Base-by-base conservation (phyloP, 176 grass and related monocot species). In the Aegilops tauschii region DNA sequence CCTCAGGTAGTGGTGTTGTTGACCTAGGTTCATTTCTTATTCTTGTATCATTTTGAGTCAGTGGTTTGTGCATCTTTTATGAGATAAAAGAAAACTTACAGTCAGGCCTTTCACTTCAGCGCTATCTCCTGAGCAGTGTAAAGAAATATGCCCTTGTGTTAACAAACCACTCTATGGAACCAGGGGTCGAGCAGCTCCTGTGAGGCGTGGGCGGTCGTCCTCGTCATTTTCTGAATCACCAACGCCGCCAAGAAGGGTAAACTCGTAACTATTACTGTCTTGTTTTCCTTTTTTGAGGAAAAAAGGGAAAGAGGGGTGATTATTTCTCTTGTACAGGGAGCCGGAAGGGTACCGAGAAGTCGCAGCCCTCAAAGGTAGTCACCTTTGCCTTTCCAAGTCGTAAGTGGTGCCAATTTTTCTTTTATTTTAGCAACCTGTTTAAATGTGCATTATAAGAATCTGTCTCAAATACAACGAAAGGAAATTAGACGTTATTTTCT, bases 171-270 rank as follows among this genome's bases (percentile, higher is more conserved):
- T 54, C 50, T 82, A 37, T 94, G 40, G 65, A 82, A 78, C 21
- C 86, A 98, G 95, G 80, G 86, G 87, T 14, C 82, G 86, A 71
- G 87, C 74, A 9, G 91, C 93, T 83, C 90, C 90, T 35, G 81
- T 82, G 87, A 93, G 91, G 63, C 93, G 88, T 83, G 93, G 87
- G 63, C 88, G 81, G 13, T 93, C 95, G 56, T 86, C 84, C 23
- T 93, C 89, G 12, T 93, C 93, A 36, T 98, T 82, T 85, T 98
- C 95, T 84, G 83, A 25, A 62, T 93, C 95, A 69, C 93, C 91
- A 18, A 93, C 85, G 79, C 93, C 95, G 79, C 93, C 84, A 71
- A 86, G 84, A 90, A 90, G 80, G 88, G 88, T 86, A 69, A 67
- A 30, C 21, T 44, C 59, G 12, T 78, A 16, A 2, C 25, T 78